Evolutionary conservation across 2,329 filamentous ascomycete species (phyloP), one percentile per base, ranked within the genome.

Genomic region (Fusarium virguliforme): DNA sequence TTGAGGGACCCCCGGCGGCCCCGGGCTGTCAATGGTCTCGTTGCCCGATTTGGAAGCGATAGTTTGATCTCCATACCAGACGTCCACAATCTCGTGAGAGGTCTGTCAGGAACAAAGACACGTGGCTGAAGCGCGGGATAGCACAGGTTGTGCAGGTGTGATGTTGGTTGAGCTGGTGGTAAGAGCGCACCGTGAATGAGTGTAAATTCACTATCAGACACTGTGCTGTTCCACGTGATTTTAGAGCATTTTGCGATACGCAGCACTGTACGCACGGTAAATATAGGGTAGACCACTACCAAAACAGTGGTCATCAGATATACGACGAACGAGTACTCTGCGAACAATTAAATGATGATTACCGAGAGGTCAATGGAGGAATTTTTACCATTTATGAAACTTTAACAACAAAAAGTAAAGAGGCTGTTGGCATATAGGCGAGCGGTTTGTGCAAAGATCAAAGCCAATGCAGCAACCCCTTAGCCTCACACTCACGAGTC

Each of bases 31-130:
- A 34, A 12, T 8, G 32, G 24, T 34, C 34, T 34, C 37, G 18
- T 38, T 50, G 4, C 34, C 38, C 28, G 46, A 38, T 60, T 34
- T 6, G 24, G 50, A 8, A 10, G 38, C 13, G 54, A 62, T 37
- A 28, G 30, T 62, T 41, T 32, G 32, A 50, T 38, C 65, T 41
- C 24, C 65, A 65, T 69, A 55, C 61, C 67, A 68, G 38, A 24
- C 37, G 15, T 8, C 24, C 22, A 15, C 18, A 18, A 35, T 30
- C 15, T 24, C 35, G 28, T 9, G 18, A 26, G 22, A 26, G 12
- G 37, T 9, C 10, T 15, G n/a, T 22, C n/a, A 8, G 22, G 26
- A 6, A 35, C 15, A 12, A 7, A 18, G 22, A 38, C 60, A 55
- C 51, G 37, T 68, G 41, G 54, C 8, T 56, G 8, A 13, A 1